A percentile compares a stretch with the other conserved stretches of the same genome.
phyloP scores from a whole-genome alignment of 192 early-diverging fungal species.

The Coemansia sp. region DNA sequence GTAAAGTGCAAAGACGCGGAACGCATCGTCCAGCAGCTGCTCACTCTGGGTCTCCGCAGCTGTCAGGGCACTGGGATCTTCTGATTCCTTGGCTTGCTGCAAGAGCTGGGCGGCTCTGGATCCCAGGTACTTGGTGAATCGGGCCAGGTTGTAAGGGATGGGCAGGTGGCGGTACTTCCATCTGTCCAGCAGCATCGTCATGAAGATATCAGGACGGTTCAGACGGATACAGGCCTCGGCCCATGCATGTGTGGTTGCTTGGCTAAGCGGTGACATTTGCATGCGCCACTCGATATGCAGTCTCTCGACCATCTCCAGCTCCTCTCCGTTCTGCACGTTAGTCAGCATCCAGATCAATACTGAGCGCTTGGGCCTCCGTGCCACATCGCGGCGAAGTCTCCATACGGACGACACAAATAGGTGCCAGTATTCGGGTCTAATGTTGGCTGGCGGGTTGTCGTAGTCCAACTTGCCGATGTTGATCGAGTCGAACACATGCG shows the following conservation, averaged over 20 bases:
- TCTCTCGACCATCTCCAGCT: constrained; percentile 26
- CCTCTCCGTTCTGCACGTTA: constrained; percentile 21
- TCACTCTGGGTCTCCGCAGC: neutral
- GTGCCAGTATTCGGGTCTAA: constrained; percentile 29
- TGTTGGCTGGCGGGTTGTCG: constrained; percentile 9
- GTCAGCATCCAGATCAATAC: constrained; percentile 35
- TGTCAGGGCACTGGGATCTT: neutral
- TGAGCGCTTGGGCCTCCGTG: constrained; percentile 26
- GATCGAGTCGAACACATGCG: constrained; percentile 4
- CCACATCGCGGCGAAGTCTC: constrained; percentile 12
- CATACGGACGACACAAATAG: constrained; percentile 28
- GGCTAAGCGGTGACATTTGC: constrained; percentile 37
- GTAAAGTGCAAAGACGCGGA: constrained; percentile 48
- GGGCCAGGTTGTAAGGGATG: constrained; percentile 23
- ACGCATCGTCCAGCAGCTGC: constrained; percentile 34
- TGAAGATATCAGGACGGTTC: constrained; percentile 24
- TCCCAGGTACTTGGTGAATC: constrained; percentile 31
- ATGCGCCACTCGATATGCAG: constrained; percentile 38
- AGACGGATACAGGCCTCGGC: constrained; percentile 29
- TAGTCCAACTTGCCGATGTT: constrained; percentile 12
- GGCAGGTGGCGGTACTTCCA: constrained; percentile 54
- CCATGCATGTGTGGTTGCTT: constrained; percentile 43
- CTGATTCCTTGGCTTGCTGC: neutral
- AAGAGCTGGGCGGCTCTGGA: neutral
- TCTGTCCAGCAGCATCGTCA: constrained; percentile 37